phyloP scores from a whole-genome alignment of 352 stramenopile genomes.

The Globisporangium mamillatum region DNA sequence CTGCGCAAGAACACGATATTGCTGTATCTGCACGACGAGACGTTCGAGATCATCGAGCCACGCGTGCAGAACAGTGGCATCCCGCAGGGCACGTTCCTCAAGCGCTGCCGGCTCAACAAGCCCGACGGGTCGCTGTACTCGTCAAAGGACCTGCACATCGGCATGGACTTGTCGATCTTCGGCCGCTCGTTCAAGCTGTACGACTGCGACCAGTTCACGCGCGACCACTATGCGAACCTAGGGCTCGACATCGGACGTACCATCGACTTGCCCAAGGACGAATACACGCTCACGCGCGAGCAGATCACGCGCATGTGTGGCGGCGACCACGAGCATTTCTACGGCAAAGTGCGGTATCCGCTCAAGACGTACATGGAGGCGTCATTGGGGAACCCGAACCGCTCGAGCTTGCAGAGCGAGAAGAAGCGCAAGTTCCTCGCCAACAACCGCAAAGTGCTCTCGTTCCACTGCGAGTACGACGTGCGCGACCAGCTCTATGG shows the following conservation, averaged over 20 bases:
- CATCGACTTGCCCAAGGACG: conserved; percentile 73
- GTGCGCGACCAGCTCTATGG: conserved; percentile 75
- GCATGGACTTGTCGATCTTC: conserved; percentile 72
- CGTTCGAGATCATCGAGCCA: conserved; percentile 87
- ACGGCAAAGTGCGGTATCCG: conserved; percentile 71
- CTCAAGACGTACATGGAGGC: conserved; percentile 88
- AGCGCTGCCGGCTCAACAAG: conserved; percentile 64
- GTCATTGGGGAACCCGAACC: conserved; percentile 68
- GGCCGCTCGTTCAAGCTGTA: conserved; percentile 77
- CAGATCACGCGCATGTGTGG: conserved; percentile 77
- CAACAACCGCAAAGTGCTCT: conserved; percentile 84
- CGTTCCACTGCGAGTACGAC: conserved; percentile 87
- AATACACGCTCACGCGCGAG: conserved; percentile 76
- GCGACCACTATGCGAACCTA: conserved; percentile 49
- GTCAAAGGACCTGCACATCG: conserved; percentile 54
- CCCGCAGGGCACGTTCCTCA: conserved; percentile 84
- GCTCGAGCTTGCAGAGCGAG: conserved; percentile 57
- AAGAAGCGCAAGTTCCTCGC: conserved; percentile 87
- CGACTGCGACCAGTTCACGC: conserved; percentile 73
- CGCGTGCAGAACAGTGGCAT: conserved; percentile 82
- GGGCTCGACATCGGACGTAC: conserved; percentile 39
- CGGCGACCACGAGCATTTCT: conserved; percentile 67
- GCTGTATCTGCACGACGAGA: conserved; percentile 84
- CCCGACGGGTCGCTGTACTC: conserved; percentile 49
- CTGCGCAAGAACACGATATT: conserved; percentile 78